Conservation (phyloP, 2,329 filamentous ascomycete genomes). For the Alternaria ventricosa region DNA sequence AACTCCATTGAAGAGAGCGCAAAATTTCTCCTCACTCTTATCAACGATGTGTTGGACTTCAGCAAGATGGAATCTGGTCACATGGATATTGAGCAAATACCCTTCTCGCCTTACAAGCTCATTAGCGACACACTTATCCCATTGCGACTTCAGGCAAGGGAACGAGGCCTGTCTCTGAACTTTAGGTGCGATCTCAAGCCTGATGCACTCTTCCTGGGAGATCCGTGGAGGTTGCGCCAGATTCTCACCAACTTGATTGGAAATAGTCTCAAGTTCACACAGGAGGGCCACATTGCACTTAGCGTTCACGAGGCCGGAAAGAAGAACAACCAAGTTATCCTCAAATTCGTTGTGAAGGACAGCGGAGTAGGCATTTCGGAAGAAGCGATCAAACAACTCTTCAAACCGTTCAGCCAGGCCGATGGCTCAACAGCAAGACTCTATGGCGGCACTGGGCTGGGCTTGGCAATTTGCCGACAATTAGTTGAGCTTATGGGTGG, state of each 20-base stretch:
- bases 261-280: conserved; percentile 52
- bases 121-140: conserved; percentile 61
- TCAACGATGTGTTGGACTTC: conserved; percentile 56
- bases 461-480: conserved; percentile 48
- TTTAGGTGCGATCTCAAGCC: conserved; percentile 63
- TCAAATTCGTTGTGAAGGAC: conserved; percentile 35
- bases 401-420: conserved; percentile 25
- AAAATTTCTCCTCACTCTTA: conserved; percentile 55
- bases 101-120: conserved; percentile 54
- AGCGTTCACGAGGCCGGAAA: conserved; percentile 38
- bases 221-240: conserved; percentile 43
- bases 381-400: conserved; percentile 30
- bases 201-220: conserved; percentile 50
- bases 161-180: conserved; percentile 62
- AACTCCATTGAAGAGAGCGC: conserved; percentile 66
- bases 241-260: conserved; percentile 47
- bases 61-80: conserved; percentile 56
- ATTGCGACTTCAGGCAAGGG: conserved; percentile 8
- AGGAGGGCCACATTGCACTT: conserved; percentile 38
- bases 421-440: conserved; percentile 25
- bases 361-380: conserved; percentile 41
- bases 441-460: conserved; percentile 47
- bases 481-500: conserved; percentile 46
- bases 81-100: conserved; percentile 62
- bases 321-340: conserved; percentile 32